These are phyloP conservation scores for Paralagenidium karlingii DNA, from an alignment of 352 stramenopile genomes.

Conservation along the genomic window DNA sequence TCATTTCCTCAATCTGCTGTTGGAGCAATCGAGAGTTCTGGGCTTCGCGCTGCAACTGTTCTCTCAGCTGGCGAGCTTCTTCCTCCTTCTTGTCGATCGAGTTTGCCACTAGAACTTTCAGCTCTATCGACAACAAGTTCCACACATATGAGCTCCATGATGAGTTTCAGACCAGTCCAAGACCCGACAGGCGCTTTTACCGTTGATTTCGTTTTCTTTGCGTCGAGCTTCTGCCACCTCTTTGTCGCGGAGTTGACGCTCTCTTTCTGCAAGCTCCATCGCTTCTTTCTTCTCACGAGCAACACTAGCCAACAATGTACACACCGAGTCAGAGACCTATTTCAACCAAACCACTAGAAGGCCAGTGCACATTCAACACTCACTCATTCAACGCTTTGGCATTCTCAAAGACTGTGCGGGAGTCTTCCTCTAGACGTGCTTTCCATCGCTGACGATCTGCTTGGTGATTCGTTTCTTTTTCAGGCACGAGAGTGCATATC, in stretches of 20 bases:
- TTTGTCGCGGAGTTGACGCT: constrained; percentile 43
- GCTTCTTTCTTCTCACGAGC: constrained; percentile 56
- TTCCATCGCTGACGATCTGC: too few species aligned
- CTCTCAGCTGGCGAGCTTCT: constrained; percentile 52
- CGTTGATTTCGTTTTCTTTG: constrained; percentile 51
- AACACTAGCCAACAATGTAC: constrained; percentile 14
- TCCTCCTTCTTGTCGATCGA: constrained; percentile 47
- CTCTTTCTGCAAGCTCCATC: constrained; percentile 33
- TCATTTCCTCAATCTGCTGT: constrained; percentile 43
- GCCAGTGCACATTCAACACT: constrained; percentile 4
- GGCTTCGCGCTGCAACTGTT: constrained; percentile 45
- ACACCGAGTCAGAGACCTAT: not conserved
- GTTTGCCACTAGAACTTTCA: constrained; percentile 48
- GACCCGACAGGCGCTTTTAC: constrained; percentile 9
- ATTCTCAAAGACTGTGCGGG: constrained; percentile 39
- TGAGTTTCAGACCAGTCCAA: not conserved
- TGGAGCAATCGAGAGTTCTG: constrained; percentile 37
- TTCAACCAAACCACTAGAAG: not conserved
- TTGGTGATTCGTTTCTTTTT: too few species aligned
- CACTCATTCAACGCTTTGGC: constrained; percentile 65
- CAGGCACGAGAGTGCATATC: too few species aligned
- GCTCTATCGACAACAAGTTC: constrained; percentile 10
- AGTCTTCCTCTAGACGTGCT: constrained; percentile 42
- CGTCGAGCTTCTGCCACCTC: constrained; percentile 26
- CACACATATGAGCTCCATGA: constrained; percentile 1